phyloP scores from a whole-genome alignment of 176 grass and related monocot genomes.

The Triticum dicoccoides region DNA sequence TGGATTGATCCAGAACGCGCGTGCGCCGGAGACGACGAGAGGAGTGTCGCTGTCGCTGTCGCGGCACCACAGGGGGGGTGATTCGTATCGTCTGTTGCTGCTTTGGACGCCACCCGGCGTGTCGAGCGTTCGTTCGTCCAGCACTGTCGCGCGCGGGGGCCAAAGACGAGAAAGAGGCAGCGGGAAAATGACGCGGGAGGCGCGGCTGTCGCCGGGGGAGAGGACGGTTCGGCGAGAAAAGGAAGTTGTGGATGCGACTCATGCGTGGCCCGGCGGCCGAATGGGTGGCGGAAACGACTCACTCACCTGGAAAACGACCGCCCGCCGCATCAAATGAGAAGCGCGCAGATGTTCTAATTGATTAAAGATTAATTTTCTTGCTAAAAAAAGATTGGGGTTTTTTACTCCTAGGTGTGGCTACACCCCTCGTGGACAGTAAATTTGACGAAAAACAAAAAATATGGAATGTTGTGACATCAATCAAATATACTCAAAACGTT shows the following conservation, averaged over 20 bases:
- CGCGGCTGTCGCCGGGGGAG: not conserved
- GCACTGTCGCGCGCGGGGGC: not conserved
- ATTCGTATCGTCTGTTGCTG: not conserved
- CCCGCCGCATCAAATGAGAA: not conserved
- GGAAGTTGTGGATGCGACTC: slow-evolving; percentile 11
- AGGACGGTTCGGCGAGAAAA: slow-evolving; percentile 10
- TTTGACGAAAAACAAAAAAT: too few relatives aligned
- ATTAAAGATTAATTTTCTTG: too few relatives aligned
- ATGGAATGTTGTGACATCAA: too few relatives aligned
- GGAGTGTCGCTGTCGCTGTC: not conserved
- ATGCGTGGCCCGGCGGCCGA: slow-evolving; percentile 17
- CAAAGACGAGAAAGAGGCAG: not conserved
- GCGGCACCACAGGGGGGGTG: not conserved
- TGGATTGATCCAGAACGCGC: not conserved
- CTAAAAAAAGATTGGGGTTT: too few relatives aligned
- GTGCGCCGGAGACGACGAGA: not conserved
- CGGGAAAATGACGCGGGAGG: not conserved
- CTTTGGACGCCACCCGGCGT: slow-evolving; percentile 22
- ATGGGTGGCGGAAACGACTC: slow-evolving; percentile 29
- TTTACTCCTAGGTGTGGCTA: too few relatives aligned
- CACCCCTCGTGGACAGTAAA: too few relatives aligned
- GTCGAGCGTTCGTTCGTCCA: not conserved
- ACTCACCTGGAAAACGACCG: slow-evolving; percentile 13
- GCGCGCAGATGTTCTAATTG: too few relatives aligned
- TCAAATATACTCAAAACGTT: too few relatives aligned